Base-by-base conservation (phyloP, 768 basidiomycete species). In the Suillus bovinus region DNA sequence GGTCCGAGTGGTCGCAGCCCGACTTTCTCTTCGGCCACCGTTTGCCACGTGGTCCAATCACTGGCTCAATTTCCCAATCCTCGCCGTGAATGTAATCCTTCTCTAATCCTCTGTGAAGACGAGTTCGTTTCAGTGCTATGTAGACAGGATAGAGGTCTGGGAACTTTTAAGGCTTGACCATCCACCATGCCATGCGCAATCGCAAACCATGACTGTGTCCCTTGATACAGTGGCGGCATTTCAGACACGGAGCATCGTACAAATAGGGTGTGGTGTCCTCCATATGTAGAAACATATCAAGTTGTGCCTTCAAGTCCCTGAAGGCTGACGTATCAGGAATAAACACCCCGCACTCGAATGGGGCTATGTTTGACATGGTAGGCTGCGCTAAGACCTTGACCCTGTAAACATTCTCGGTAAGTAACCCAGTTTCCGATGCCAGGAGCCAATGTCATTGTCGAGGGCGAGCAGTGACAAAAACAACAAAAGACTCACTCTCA, bases 51-150 rank as follows among this genome's bases (percentile, higher is more conserved):
- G 79, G 79, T 2, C 86, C 91, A 91, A 94, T 94, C 8, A 99
- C 94, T 4, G 96, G 95, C 2, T 95, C 94, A 41, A 88, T 72
- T n/a, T 90, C 20, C 17, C 96, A 99, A 68, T 96, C 96, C 74
- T 95, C 93, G 17, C 96, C 96, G 71, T 98, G 96, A 76, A 98
- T 99, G 71, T 99, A 96, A 2, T 93, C 94, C 70, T 89, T 88
- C 64, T 81, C 77, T 57, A 71, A 80, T 14, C 84, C 87, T 61
- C 79, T 77, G 24, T 90, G 91, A 46, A 99, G 75, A 4, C 97
- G 96, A 17, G 96, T 93, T 63, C 96, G 80, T 70, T 96, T 91
- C 68, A 98, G 75, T 24, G 97, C 97, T 78, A 47, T 16, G 14
- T 47, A 27, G 7, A 47, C 24, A 27, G 11, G n/a, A 16, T 27